A percentile compares a stretch with the other conserved stretches of the same genome.
Conservation (phyloP, 352 stramenopile genomes). For the Globisporangium alternatum region DNA sequence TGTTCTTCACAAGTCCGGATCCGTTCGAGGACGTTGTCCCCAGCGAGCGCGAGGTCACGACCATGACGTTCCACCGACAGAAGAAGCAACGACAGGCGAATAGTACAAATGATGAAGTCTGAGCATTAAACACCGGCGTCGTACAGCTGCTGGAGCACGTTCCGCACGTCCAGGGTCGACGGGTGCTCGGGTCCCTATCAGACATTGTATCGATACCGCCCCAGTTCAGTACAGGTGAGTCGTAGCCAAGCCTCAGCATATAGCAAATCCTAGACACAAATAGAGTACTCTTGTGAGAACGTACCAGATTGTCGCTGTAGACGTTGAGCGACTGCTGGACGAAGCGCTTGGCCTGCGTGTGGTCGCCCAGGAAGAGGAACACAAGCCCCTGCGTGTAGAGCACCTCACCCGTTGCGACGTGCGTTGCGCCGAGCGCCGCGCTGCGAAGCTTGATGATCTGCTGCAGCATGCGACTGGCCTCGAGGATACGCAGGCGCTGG, state of each 20-base stretch:
- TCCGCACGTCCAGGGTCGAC: slow-evolving; percentile 53
- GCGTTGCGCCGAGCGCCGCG: slow-evolving; percentile 35
- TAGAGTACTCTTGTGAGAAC: not conserved
- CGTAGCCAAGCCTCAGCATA: not conserved
- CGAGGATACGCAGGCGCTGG: slow-evolving; percentile 52
- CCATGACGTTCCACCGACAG: slow-evolving; percentile 44
- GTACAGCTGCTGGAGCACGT: slow-evolving; percentile 48
- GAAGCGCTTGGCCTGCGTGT: slow-evolving; percentile 44
- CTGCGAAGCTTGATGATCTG: slow-evolving; percentile 41
- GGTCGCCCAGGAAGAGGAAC: slow-evolving; percentile 47
- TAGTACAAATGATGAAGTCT: not conserved
- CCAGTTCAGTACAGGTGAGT: not conserved
- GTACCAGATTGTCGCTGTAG: slow-evolving; percentile 55
- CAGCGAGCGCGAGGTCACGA: slow-evolving; percentile 50
- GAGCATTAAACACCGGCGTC: slow-evolving; percentile 34
- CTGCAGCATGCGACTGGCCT: slow-evolving; percentile 58
- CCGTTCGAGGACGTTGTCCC: slow-evolving; percentile 65
- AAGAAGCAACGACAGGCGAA: slow-evolving; percentile 16
- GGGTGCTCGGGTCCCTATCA: slow-evolving; percentile 49
- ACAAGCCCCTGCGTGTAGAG: slow-evolving; percentile 62
- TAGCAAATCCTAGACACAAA: not conserved
- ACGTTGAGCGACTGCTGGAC: slow-evolving; percentile 52
- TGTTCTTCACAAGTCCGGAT: slow-evolving; percentile 64
- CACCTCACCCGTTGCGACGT: slow-evolving; percentile 60
- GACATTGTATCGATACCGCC: not conserved